Percentiles rank a stretch among this genome's conserved stretches.
Conservation (phyloP, 108 stramenopile genomes). For the Nitzschia inconspicua region DNA sequence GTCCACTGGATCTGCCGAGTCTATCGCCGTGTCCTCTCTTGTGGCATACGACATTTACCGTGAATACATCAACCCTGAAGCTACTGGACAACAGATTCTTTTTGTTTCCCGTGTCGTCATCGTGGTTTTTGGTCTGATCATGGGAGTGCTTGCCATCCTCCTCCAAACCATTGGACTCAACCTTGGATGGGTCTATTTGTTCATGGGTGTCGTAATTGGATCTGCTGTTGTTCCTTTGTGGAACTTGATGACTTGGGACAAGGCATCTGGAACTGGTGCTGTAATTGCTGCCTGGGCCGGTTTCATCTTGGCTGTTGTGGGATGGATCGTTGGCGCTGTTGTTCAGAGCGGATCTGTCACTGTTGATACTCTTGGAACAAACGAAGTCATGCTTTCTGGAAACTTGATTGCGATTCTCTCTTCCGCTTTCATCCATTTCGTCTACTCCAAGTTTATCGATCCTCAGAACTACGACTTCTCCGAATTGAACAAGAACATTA, state of each 20-base stretch:
- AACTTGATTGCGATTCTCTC: slow-evolving; percentile 87
- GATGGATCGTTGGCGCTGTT: slow-evolving; percentile 73
- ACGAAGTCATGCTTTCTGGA: slow-evolving; percentile 87
- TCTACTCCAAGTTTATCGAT: slow-evolving; percentile 66
- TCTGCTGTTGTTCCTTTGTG: slow-evolving; percentile 89
- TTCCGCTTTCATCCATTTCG: slow-evolving; percentile 66
- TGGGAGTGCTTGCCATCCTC: slow-evolving; percentile 70
- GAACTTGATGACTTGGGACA: slow-evolving; percentile 84
- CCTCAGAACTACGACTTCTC: slow-evolving; percentile 86
- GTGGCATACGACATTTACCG: slow-evolving; percentile 92
- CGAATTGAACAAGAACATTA: slow-evolving; percentile 52
- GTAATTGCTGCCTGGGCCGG: slow-evolving; percentile 82
- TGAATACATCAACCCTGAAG: slow-evolving; percentile 86
- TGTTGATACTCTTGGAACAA: slow-evolving; percentile 71
- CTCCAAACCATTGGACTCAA: slow-evolving; percentile 60
- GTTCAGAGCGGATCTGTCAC: slow-evolving; percentile 52
- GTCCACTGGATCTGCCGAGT: slow-evolving; percentile 89
- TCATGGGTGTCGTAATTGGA: slow-evolving; percentile 92
- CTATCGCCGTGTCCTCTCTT: slow-evolving; percentile 89
- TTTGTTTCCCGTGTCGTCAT: slow-evolving; percentile 72
- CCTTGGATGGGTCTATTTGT: slow-evolving; percentile 93
- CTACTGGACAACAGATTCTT: slow-evolving; percentile 86
- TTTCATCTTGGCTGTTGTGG: slow-evolving; percentile 62
- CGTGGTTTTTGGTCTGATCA: slow-evolving; percentile 76
- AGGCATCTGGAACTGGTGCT: slow-evolving; percentile 84